Base-by-base conservation (phyloP, 306 rosid genomes). In the Glycyrrhiza uralensis region DNA sequence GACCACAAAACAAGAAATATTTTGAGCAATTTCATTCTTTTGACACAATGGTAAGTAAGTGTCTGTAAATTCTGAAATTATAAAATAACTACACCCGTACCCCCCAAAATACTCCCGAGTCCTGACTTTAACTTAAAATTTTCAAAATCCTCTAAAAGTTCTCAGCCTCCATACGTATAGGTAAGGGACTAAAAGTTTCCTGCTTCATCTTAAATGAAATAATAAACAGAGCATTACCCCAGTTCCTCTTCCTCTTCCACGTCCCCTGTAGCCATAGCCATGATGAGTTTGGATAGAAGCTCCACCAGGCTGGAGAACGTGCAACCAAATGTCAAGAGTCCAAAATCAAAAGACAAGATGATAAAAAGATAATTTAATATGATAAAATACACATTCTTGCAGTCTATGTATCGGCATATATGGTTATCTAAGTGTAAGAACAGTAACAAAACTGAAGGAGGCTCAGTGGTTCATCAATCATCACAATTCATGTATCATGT, bases 181-280 rank as follows among this genome's bases (percentile, higher is more conserved):
- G 26, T n/a, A n/a, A 14, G 28, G 24, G 39, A 29, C 36, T 20
- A 50, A 41, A 45, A 46, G 10, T 19, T 38, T 44, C 47, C 66
- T 10, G 52, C 60, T 51, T 66, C 66, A 54, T 55, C 35, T 32
- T 26, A 56, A 62, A 56, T 8, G 5, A 68, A 65, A 63, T 38
- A 35, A 55, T 10, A 60, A 79, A 71, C 4, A 57, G 66, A 28
- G 62, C 22, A 73, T 84, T 90, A 93, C 98, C 92, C 86, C 93
- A 66, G 28, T 17, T 76, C 90, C 94, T 68, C 86, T 82, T 67
- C 96, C 98, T 80, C 96, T 82, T 69, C 86, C 98, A 8, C 84
- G 93, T 20, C 96, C 97, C 72, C 96, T 58, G 62, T 88, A 88
- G 49, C 83, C 66, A 30, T 90, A 84, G 69, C 75, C 87, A 81